A percentile compares a stretch with the other conserved stretches of the same genome.
Conservation (phyloP, 2,329 filamentous ascomycete genomes). For the Rutstroemia sp. region DNA sequence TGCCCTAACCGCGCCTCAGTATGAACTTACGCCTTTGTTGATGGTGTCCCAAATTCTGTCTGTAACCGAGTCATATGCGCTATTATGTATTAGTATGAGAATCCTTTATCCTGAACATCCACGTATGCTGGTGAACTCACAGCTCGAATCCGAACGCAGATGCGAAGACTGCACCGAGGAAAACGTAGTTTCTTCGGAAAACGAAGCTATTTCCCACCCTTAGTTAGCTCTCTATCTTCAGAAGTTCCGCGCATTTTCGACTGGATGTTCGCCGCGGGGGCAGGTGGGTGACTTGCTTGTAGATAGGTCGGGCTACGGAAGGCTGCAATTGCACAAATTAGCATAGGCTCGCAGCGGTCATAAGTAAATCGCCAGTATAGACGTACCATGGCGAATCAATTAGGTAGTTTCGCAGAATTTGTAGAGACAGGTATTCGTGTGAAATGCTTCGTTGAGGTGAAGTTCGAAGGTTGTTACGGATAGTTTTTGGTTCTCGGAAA, state of each 20-base stretch:
- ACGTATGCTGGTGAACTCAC: constrained; percentile 46
- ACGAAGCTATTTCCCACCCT: constrained; percentile 52
- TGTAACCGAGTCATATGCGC: constrained; percentile 74
- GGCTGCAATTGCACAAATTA: background rate
- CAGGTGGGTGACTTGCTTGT: constrained; percentile 27
- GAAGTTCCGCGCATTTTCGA: background rate
- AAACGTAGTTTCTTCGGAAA: constrained; percentile 80
- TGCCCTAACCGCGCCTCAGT: background rate
- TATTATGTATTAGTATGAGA: constrained; percentile 33
- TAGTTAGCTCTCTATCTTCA: constrained; percentile 11
- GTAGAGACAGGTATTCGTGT: background rate
- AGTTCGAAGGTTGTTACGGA: constrained; percentile 1
- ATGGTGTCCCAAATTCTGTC: constrained; percentile 84
- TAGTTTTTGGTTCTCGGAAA: constrained; percentile 8
- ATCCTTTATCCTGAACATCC: background rate
- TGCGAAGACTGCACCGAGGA: constrained; percentile 80
- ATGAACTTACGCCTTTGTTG: constrained; percentile 77
- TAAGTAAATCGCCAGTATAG: too few species aligned
- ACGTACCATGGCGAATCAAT: constrained; percentile 8
- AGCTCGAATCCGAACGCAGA: constrained; percentile 88
- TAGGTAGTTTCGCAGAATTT: constrained; percentile 2
- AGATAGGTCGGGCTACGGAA: constrained; percentile 21
- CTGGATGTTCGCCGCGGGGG: background rate
- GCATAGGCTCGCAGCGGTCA: background rate
- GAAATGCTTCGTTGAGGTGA: constrained; percentile 4